Base-by-base conservation (phyloP, 805 yeast genomes). In the Kazachstania viticola region DNA sequence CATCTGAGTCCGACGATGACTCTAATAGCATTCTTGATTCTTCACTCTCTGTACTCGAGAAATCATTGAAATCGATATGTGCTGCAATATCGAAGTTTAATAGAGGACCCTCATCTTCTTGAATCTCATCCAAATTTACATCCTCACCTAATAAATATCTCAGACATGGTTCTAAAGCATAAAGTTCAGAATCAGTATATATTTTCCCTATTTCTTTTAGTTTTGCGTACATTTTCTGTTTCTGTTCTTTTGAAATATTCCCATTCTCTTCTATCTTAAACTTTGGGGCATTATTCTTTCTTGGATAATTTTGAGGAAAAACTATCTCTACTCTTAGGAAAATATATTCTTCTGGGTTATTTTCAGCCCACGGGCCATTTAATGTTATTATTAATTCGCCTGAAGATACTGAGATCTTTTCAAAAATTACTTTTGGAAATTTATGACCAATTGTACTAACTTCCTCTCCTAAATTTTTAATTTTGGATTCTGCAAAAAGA, bases 391-490 rank as follows among this genome's bases (percentile, higher is more conserved):
- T 73, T 34, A 87, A 60, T 19, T 67, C 74, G 25, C 97, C 95
- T 0, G 94, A 79, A 0, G 93, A 73, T 0, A 88, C 94, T 2
- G 91, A 76, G 5, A 91, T 85, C 43, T 75, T 75, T 48, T 88
- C 97, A 52, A 91, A 85, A 2, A 76, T 61, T 3, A 91, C 69
- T 43, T 79, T 83, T 1, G 95, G 94, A 50, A 87, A 85, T 44
- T 81, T 82, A 44, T 79, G 85, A 3, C 95, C 94, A 5, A 85
- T 84, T 13, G 72, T 63, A 40, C 93, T 79, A 2, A 91, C 85
- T 54, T 88, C 98, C 54, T 87, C 95, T 5, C 95, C 95, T 17
- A 88, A 56, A 47, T 83, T 84, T 16, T 76, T 71, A 3, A 73
- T 67, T 9, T 50, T 40, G 5, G 45, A 37, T 14, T 57, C 62